Percentiles rank a stretch among this genome's conserved stretches.
These are phyloP conservation scores for Citrullus amarus DNA, from an alignment of 306 rosid genomes.

Conservation along the genomic window DNA sequence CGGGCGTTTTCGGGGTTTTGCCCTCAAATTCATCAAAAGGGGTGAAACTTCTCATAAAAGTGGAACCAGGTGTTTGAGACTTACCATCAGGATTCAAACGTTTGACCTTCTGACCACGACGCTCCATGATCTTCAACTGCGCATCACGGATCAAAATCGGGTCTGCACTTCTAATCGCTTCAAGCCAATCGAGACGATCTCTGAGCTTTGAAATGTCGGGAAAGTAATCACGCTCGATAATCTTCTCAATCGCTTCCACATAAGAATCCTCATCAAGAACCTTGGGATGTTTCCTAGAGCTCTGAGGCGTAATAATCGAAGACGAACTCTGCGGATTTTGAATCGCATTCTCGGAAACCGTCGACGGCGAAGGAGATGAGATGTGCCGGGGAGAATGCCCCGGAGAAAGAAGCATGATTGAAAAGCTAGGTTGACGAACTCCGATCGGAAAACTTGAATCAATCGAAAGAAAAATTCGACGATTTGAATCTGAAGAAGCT, in stretches of 20 bases:
- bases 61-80: conserved; percentile 75
- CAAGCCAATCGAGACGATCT: conserved; percentile 93
- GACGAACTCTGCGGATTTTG: conserved; percentile 27
- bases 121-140: conserved; percentile 84
- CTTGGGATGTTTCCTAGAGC: conserved; percentile 16
- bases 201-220: conserved; percentile 94
- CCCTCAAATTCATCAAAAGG: conserved; percentile 64
- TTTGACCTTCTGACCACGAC: conserved; percentile 50
- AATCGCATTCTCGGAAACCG: conserved; percentile 14
- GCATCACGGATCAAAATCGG: conserved; percentile 85
- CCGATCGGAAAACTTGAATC: neutral
- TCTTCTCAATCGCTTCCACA: conserved; percentile 79
- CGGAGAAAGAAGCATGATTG: conserved; percentile 73
- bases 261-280: conserved; percentile 86
- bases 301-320: conserved; percentile 15
- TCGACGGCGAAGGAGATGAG: conserved; percentile 64
- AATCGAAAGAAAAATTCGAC: neutral
- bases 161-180: conserved; percentile 67
- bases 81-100: conserved; percentile 31
- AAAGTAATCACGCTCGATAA: conserved; percentile 91
- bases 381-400: conserved; percentile 87
- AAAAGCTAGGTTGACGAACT: neutral
- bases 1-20: conserved; percentile 39
- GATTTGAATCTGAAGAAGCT: neutral
- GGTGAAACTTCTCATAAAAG: conserved; percentile 57